Percentiles rank a stretch among this genome's conserved stretches.
These are phyloP conservation scores for Tylopilus sp. DNA, from an alignment of 768 basidiomycete genomes.

Conservation along the genomic window DNA sequence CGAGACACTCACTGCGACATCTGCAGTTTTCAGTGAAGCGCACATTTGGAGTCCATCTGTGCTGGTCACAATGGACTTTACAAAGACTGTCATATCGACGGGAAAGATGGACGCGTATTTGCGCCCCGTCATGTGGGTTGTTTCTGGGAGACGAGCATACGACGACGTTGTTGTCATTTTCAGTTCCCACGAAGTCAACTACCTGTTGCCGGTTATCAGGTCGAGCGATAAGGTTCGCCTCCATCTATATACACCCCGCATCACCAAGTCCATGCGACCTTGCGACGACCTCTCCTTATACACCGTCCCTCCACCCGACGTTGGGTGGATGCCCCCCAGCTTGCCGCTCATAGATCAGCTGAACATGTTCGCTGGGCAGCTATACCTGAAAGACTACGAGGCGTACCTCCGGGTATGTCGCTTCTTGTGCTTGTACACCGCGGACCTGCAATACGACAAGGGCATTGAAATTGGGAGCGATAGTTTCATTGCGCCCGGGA, in stretches of 20 bases:
- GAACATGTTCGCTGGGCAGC: conserved; percentile 1
- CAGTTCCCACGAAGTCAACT: conserved; percentile 30
- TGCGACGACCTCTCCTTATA: conserved; percentile 34
- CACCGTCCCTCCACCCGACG: background rate
- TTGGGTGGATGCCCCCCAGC: background rate
- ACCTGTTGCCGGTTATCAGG: conserved; percentile 36
- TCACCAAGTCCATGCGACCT: conserved; percentile 31
- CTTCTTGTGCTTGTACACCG: conserved; percentile 1
- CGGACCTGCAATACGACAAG: conserved; percentile 9
- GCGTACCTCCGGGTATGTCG: conserved; percentile 2
- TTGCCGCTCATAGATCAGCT: conserved; percentile 10
- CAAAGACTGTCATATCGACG: conserved; percentile 6
- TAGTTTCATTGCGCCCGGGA: conserved; percentile 22
- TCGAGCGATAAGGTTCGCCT: conserved; percentile 22
- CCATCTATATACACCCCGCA: conserved; percentile 42
- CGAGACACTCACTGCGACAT: conserved; percentile 8
- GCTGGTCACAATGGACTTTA: conserved; percentile 16
- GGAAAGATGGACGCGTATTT: conserved; percentile 5
- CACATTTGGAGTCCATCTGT: conserved; percentile 16
- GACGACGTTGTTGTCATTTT: conserved; percentile 24
- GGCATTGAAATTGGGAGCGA: conserved; percentile 9
- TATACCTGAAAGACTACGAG: conserved; percentile 3
- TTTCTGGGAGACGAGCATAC: background rate
- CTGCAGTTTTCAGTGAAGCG: conserved; percentile 14
- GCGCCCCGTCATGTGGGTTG: conserved; percentile 6